These are phyloP conservation scores for Collybiopsis luxurians DNA, from an alignment of 768 basidiomycete genomes.

Conservation along the genomic window DNA sequence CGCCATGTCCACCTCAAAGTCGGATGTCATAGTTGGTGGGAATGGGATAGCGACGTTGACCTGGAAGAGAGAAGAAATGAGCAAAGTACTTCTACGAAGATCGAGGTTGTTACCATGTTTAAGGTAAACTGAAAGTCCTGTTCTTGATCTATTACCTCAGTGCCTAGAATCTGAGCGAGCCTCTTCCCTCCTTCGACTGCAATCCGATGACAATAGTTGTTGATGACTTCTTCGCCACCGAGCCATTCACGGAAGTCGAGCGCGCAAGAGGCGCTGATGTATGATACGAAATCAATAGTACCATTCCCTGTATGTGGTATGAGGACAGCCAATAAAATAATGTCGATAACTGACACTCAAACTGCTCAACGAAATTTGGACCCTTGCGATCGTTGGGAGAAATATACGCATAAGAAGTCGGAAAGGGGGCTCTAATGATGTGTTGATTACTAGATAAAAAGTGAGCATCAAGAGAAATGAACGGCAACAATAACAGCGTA, in stretches of 20 bases:
- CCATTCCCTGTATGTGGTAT: slow-evolving; percentile 53
- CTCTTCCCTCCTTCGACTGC: slow-evolving; percentile 64
- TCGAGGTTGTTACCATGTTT: slow-evolving; percentile 54
- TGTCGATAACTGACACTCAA: slow-evolving; percentile 38
- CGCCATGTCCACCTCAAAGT: slow-evolving; percentile 16
- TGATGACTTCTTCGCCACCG: slow-evolving; percentile 75
- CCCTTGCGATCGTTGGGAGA: slow-evolving; percentile 40
- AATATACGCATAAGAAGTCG: slow-evolving; percentile 51
- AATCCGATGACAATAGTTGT: slow-evolving; percentile 64
- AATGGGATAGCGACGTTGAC: slow-evolving; percentile 36
- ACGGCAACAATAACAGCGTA: slow-evolving; percentile 18
- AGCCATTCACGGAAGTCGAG: slow-evolving; percentile 69
- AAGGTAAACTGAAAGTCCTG: slow-evolving; percentile 55
- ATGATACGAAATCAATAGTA: slow-evolving; percentile 54
- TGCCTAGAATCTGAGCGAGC: slow-evolving; percentile 60
- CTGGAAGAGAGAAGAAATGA: slow-evolving; percentile 12
- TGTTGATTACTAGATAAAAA: slow-evolving; percentile 54
- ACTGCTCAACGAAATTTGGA: slow-evolving; percentile 48
- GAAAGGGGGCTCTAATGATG: slow-evolving; percentile 55
- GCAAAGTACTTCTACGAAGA: neutral
- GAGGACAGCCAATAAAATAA: neutral
- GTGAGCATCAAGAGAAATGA: neutral
- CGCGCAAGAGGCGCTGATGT: slow-evolving; percentile 56
- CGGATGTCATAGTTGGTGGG: slow-evolving; percentile 18
- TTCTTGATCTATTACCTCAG: slow-evolving; percentile 51